A percentile compares a stretch with the other conserved stretches of the same genome.
Conservation (phyloP, 164 flowering plant genomes). For the Vitis cinerea region DNA sequence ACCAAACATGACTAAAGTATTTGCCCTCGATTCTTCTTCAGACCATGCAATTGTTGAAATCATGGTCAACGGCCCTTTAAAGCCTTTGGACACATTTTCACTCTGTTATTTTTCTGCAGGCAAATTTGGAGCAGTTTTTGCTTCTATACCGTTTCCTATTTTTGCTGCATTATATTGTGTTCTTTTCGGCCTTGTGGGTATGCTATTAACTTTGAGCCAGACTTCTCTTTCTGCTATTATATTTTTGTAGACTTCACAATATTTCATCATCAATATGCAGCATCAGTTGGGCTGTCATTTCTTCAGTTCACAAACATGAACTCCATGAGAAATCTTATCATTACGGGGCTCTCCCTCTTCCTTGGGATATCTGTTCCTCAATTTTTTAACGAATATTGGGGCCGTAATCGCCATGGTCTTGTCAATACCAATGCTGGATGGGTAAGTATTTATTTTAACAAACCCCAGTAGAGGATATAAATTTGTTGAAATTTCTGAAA, state of each 20-base stretch:
- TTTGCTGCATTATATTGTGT: constrained; percentile 90
- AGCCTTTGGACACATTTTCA: not conserved
- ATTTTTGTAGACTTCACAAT: not conserved
- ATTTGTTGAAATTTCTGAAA: too few relatives aligned
- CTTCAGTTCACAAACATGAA: constrained; percentile 99
- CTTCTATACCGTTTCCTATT: constrained; percentile 95
- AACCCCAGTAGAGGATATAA: not conserved
- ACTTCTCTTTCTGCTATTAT: not conserved
- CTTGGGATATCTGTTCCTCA: constrained; percentile 92
- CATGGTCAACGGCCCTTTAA: not conserved
- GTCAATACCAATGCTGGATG: constrained; percentile 90
- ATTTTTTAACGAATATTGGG: constrained; percentile 67
- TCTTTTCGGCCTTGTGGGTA: constrained; percentile 93
- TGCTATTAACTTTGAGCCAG: constrained; percentile 16
- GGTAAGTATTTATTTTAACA: constrained; percentile 47
- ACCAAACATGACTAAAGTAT: too few relatives aligned
- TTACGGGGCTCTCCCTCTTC: constrained; percentile 88
- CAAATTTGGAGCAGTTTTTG: constrained; percentile 98
- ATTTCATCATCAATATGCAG: constrained; percentile 38
- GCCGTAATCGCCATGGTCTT: constrained; percentile 52
- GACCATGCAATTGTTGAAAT: too few relatives aligned
- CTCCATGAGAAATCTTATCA: constrained; percentile 86
- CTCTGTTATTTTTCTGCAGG: constrained; percentile 45
- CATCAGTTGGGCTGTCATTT: constrained; percentile 87
- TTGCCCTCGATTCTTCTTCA: too few relatives aligned